Percentiles rank a stretch among this genome's conserved stretches.
These are phyloP conservation scores for Penicillium fimorum DNA, from an alignment of 495 filamentous ascomycete species.

Conservation along the genomic window DNA sequence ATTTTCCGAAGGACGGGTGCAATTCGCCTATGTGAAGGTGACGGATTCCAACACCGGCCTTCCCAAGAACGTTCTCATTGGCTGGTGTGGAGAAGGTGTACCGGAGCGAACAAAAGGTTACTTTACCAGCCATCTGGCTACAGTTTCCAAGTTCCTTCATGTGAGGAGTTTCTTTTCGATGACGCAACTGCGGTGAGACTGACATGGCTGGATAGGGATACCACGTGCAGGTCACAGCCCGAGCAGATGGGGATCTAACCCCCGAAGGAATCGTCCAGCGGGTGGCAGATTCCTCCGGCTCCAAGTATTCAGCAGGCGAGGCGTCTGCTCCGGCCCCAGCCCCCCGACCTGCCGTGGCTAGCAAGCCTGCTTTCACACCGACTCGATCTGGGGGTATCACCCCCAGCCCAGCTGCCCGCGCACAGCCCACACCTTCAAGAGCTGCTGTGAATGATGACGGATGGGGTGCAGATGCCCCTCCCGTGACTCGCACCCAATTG, in stretches of 20 bases:
- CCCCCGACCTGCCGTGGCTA: slow-evolving; percentile 68
- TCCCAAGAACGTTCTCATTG: slow-evolving; percentile 90
- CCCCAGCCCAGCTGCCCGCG: slow-evolving; percentile 60
- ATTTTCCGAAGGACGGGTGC: slow-evolving; percentile 92
- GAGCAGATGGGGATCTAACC: slow-evolving; percentile 82
- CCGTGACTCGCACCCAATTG: slow-evolving; percentile 78
- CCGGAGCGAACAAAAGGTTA: slow-evolving; percentile 97
- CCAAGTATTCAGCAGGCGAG: slow-evolving; percentile 79
- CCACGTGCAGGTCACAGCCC: slow-evolving; percentile 94
- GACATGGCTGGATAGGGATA: slow-evolving; percentile 61
- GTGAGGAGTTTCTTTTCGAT: slow-evolving; percentile 37
- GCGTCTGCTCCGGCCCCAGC: slow-evolving; percentile 45
- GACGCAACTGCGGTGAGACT: slow-evolving; percentile 6
- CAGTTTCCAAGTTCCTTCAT: slow-evolving; percentile 87
- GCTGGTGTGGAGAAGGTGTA: slow-evolving; percentile 98
- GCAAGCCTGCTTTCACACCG: slow-evolving; percentile 87
- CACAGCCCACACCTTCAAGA: slow-evolving; percentile 40
- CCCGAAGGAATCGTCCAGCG: slow-evolving; percentile 88
- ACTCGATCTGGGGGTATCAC: slow-evolving; percentile 62
- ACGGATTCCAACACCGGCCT: slow-evolving; percentile 90
- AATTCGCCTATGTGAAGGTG: slow-evolving; percentile 96
- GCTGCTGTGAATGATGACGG: slow-evolving; percentile 70
- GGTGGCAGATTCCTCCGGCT: slow-evolving; percentile 91
- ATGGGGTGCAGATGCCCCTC: slow-evolving; percentile 94
- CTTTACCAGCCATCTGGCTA: slow-evolving; percentile 88